Evolutionary conservation across 2,329 filamentous ascomycete species (phyloP), one percentile per base, ranked within the genome.

Genomic region (Penicillium sp.): DNA sequence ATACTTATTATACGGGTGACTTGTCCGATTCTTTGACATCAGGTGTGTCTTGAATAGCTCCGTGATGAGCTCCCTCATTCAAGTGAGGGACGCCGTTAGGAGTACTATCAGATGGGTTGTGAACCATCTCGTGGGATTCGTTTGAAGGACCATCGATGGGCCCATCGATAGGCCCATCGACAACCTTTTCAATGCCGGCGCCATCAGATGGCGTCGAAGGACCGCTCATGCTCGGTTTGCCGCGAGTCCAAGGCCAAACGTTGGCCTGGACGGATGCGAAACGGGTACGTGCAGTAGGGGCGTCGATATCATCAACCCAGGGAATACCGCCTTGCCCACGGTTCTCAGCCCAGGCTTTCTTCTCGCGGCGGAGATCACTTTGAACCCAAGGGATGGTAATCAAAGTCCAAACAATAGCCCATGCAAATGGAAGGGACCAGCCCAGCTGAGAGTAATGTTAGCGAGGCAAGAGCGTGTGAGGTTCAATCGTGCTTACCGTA

Each of bases 381-480:
- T 76, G 72, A 2, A 79, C 75, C 77, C 76, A 79, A 7, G 72
- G 72, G 45, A 79, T 75, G 18, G 76, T 77, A 47, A 79, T 75
- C 10, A 76, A 46, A 1, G 71, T 72, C 77, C 77, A 79, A 16
- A 78, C 48, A 14, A 59, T 65, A 5, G 72, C 71, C 75, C 75
- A 78, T 32, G 71, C 65, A 45, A 77, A 76, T 1, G 75, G 75
- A 16, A 77, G 66, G 34, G 67, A 59, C 75, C 77, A 74, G 58
- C 77, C 76, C 65, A 75, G 49, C 71, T 74, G 54, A 32, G 42
- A 6, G 8, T 41, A n/a, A 56, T 40, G 45, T 60, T 50, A 59
- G 56, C 40, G 34, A n/a, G 13, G 34, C 14, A n/a, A 7, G 11
- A 34, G 11, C 14, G 3, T n/a, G 34, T 36, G 5, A 11, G 16